These are phyloP conservation scores for Comarum palustre DNA, from an alignment of 306 rosid species.

Conservation along the genomic window DNA sequence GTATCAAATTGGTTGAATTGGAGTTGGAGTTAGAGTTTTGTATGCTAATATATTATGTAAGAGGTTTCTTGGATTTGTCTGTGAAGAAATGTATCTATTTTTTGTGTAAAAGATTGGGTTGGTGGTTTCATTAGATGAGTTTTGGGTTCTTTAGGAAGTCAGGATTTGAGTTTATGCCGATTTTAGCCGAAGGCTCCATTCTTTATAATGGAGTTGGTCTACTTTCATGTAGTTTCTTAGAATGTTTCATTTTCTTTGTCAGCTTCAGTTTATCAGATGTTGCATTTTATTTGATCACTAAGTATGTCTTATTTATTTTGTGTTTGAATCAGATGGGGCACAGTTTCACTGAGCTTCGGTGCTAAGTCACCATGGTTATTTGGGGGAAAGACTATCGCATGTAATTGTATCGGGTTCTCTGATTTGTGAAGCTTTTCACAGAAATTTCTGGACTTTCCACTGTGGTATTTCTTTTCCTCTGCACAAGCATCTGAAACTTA, in stretches of 20 bases:
- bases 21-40: background rate
- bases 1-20: background rate
- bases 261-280: background rate
- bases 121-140: background rate
- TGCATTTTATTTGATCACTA: background rate
- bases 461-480: background rate
- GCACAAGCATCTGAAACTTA: background rate
- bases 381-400: background rate
- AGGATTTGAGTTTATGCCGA: background rate
- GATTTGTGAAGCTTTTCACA: background rate
- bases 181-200: background rate
- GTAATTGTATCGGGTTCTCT: background rate
- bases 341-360: background rate
- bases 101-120: background rate
- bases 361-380: background rate
- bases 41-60: background rate
- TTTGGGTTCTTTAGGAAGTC: background rate
- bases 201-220: background rate
- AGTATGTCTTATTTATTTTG: background rate
- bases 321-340: slow-evolving; percentile 14
- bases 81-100: background rate
- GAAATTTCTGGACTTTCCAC: background rate
- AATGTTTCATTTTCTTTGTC: background rate
- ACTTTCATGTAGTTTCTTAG: background rate
- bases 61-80: background rate